Evolutionary conservation across 2,329 filamentous ascomycete species (phyloP).

Genomic region (Talaromyces pinophilus): DNA sequence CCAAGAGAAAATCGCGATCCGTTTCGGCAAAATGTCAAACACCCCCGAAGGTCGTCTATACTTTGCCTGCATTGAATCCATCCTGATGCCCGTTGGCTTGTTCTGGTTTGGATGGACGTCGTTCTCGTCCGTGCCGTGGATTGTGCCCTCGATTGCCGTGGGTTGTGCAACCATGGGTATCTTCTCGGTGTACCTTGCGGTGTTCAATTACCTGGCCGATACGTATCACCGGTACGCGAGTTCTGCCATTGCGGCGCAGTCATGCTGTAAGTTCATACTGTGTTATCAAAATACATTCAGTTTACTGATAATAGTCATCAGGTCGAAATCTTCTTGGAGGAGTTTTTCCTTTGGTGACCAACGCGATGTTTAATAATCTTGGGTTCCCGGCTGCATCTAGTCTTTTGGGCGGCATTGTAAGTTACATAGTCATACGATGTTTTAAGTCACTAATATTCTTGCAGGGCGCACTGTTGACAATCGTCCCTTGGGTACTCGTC

Average conservation of each 20-base stretch:
- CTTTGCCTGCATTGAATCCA: constrained; percentile 75
- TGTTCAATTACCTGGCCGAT: constrained; percentile 92
- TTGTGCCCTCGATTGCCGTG: constrained; percentile 69
- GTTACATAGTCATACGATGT: constrained; percentile 23
- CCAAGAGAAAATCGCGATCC: constrained; percentile 67
- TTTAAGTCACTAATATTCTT: neutral
- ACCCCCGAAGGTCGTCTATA: constrained; percentile 78
- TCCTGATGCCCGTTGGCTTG: constrained; percentile 74
- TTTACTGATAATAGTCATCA: constrained; percentile 22
- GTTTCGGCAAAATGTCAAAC: constrained; percentile 47
- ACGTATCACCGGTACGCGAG: constrained; percentile 82
- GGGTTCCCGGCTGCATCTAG: constrained; percentile 71
- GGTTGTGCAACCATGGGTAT: constrained; percentile 80
- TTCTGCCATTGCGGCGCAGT: constrained; percentile 82
- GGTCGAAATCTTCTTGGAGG: constrained; percentile 77
- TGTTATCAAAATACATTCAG: neutral
- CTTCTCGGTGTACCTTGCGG: constrained; percentile 80
- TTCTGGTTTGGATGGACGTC: constrained; percentile 79
- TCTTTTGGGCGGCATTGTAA: constrained; percentile 72
- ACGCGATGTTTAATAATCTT: constrained; percentile 70
- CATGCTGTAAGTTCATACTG: constrained; percentile 59
- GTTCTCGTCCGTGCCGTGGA: constrained; percentile 65
- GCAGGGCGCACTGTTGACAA: constrained; percentile 60
- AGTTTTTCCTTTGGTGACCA: constrained; percentile 75
- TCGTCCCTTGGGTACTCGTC: constrained; percentile 85